These are phyloP conservation scores for Oleoguttula mirabilis DNA, from an alignment of 495 filamentous ascomycete species.

Conservation along the genomic window DNA sequence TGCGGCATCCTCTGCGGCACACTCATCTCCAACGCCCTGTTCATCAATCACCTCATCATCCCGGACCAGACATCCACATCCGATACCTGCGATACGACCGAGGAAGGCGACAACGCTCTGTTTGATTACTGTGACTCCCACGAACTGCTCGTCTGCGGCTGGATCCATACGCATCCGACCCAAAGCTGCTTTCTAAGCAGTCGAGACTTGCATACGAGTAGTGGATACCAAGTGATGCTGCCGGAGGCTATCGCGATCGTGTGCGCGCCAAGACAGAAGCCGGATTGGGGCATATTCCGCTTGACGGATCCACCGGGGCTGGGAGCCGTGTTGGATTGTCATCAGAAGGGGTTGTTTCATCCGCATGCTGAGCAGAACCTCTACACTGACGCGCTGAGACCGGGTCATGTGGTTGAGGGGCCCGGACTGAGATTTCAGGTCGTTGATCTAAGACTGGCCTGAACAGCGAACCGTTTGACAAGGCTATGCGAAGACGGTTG, in stretches of 20 bases:
- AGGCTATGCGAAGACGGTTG: too few species aligned
- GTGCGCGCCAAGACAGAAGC: slow-evolving; percentile 71
- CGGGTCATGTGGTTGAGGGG: slow-evolving; percentile 78
- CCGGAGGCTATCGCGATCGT: slow-evolving; percentile 94
- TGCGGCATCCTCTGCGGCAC: slow-evolving; percentile 91
- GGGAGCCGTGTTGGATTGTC: slow-evolving; percentile 64
- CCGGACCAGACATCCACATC: slow-evolving; percentile 80
- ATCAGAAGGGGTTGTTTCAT: slow-evolving; percentile 68
- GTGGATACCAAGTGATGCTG: slow-evolving; percentile 86
- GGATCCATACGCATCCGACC: slow-evolving; percentile 95
- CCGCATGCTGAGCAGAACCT: slow-evolving; percentile 58
- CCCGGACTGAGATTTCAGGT: slow-evolving; percentile 62
- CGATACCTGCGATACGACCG: slow-evolving; percentile 87
- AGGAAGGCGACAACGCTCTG: slow-evolving; percentile 53
- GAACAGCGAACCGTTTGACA: too few species aligned
- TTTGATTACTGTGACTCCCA: slow-evolving; percentile 80
- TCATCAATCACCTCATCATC: slow-evolving; percentile 76
- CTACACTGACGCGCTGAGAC: slow-evolving; percentile 71
- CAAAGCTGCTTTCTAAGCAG: slow-evolving; percentile 98
- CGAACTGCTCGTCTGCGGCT: slow-evolving; percentile 80
- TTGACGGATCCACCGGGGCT: slow-evolving; percentile 87
- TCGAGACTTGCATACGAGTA: slow-evolving; percentile 83
- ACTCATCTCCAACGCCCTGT: slow-evolving; percentile 80
- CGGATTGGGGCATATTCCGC: slow-evolving; percentile 84
- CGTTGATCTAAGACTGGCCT: slow-evolving; percentile 72